A percentile compares a stretch with the other conserved stretches of the same genome.
phyloP scores from a whole-genome alignment of 306 rosid genomes.

The Inga laurina region DNA sequence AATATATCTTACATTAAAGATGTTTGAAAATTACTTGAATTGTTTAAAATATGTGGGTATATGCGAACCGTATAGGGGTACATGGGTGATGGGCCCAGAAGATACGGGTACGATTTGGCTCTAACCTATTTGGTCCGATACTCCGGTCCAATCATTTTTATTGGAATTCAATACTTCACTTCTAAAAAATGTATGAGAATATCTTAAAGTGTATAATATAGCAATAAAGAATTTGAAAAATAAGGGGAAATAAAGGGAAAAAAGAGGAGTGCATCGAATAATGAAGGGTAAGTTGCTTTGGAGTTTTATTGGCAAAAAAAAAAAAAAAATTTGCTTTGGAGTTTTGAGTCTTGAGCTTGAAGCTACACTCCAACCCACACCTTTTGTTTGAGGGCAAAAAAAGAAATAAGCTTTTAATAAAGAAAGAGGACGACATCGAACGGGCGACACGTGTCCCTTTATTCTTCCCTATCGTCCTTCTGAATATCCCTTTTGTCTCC shows the following conservation, averaged over 20 bases:
- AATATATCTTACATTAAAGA: no score
- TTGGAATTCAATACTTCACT: background rate
- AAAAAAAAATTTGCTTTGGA: conserved; percentile 28
- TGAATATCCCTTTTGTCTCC: conserved; percentile 94
- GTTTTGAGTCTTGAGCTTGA: conserved; percentile 79
- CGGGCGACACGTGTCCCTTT: conserved; percentile 56
- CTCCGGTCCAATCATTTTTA: background rate
- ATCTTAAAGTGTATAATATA: background rate
- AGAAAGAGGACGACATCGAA: background rate
- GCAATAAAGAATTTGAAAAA: background rate
- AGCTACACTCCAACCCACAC: conserved; percentile 77
- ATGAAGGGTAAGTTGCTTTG: conserved; percentile 76
- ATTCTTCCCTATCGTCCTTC: conserved; percentile 54
- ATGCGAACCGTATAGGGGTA: conserved; percentile 30
- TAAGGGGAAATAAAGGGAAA: conserved; percentile 23
- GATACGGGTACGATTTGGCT: background rate
- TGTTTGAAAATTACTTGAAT: background rate
- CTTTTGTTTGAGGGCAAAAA: conserved; percentile 49
- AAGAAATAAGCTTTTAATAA: conserved; percentile 6
- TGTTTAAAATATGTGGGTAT: background rate
- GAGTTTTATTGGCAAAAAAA: conserved; percentile 37
- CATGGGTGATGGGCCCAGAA: conserved; percentile 18
- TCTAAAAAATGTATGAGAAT: background rate
- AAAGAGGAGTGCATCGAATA: conserved; percentile 66
- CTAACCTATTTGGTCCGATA: background rate